Conservation (phyloP, 768 basidiomycete species). For the Glaciozyma martinii region DNA sequence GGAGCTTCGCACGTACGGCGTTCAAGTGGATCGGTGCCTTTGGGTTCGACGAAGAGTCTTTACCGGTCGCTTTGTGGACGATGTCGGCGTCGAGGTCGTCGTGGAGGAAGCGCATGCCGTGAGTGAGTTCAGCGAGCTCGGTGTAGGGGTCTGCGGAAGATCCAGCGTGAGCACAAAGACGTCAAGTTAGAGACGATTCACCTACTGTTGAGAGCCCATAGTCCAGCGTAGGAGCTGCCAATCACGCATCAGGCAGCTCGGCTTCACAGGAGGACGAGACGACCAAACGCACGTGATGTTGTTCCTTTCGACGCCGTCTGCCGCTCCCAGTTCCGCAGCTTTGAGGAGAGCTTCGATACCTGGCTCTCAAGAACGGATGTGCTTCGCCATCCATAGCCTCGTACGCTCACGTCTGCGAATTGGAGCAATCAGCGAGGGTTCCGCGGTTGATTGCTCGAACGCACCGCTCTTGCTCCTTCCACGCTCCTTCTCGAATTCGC, state of each 20-base stretch:
- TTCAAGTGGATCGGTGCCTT: too few species aligned
- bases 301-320: constrained; percentile 15
- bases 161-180: neutral
- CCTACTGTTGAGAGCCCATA: constrained; percentile 22
- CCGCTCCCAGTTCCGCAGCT: constrained; percentile 22
- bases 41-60: too few species aligned
- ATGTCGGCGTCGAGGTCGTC: constrained; percentile 27
- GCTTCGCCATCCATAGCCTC: neutral
- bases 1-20: too few species aligned
- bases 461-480: constrained; percentile 19
- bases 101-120: constrained; percentile 21
- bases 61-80: constrained; percentile 3
- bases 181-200: neutral
- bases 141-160: constrained; percentile 19
- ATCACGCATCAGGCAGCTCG: too few species aligned
- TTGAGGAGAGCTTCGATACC: constrained; percentile 14
- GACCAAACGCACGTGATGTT: constrained; percentile 19
- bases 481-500: constrained; percentile 24
- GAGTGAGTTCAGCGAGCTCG: constrained; percentile 24
- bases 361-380: constrained; percentile 17
- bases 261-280: too few species aligned
- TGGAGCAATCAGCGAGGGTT: too few species aligned
- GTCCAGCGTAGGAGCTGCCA: constrained; percentile 28
- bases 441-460: too few species aligned
- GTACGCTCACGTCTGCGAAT: neutral